Percentiles rank a stretch among this genome's conserved stretches.
These are phyloP conservation scores for Clitopilus passeckerianus DNA, from an alignment of 768 basidiomycete species.

Conservation along the genomic window DNA sequence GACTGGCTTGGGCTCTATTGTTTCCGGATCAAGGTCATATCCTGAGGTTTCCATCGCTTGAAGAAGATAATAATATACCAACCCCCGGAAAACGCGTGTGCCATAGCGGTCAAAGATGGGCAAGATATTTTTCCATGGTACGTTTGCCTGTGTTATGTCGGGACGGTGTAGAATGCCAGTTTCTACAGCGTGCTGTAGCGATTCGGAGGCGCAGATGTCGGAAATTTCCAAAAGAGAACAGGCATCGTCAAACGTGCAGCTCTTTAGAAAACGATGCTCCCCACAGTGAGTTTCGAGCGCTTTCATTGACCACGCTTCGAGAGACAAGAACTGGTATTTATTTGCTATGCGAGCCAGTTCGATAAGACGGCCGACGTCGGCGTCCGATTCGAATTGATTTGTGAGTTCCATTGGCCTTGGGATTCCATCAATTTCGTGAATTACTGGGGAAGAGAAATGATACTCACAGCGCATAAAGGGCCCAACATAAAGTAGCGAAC, in stretches of 20 bases:
- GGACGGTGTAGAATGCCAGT: no score
- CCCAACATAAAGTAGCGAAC: background rate
- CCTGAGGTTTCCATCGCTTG: no score
- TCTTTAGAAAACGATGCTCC: no score
- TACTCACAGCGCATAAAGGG: background rate
- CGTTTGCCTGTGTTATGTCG: background rate
- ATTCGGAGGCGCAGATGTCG: no score
- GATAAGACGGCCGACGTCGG: constrained; percentile 36
- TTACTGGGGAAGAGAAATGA: no score
- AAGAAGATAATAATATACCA: background rate
- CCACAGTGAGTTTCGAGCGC: constrained; percentile 18
- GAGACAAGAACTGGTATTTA: constrained; percentile 50
- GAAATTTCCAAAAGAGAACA: no score
- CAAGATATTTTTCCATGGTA: background rate
- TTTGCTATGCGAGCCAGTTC: constrained; percentile 48
- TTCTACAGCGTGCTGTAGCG: no score
- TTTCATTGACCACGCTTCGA: constrained; percentile 43
- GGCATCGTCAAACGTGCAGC: no score
- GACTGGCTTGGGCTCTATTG: no score
- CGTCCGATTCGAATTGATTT: constrained; percentile 30
- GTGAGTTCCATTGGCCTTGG: constrained; percentile 41
- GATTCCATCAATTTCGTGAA: background rate
- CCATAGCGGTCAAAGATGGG: background rate
- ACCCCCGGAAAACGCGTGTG: background rate
- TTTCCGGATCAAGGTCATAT: no score